A percentile compares a stretch with the other conserved stretches of the same genome.
phyloP scores from a whole-genome alignment of 306 rosid genomes.

The Luffa acutangula region DNA sequence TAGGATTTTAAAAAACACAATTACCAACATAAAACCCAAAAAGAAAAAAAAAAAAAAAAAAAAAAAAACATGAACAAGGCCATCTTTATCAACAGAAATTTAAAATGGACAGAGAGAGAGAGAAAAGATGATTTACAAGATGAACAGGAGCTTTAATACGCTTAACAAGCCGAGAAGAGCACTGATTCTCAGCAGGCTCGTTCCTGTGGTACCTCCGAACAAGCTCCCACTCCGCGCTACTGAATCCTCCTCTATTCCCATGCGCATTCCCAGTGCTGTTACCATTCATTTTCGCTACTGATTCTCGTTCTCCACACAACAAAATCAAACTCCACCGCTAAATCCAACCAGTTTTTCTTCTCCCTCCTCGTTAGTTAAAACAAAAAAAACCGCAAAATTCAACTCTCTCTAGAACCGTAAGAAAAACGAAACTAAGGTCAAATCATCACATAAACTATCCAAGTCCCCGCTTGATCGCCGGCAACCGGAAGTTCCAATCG shows the following conservation, averaged over 20 bases:
- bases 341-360: background rate
- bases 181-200: slow-evolving; percentile 15
- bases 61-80: background rate
- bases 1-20: background rate
- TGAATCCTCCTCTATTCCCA: slow-evolving; percentile 11
- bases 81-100: background rate
- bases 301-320: background rate
- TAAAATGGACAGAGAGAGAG: background rate
- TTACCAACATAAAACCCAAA: background rate
- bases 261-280: background rate
- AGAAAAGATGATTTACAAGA: slow-evolving; percentile 8
- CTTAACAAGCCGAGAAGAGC: slow-evolving; percentile 12
- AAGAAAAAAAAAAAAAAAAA: background rate
- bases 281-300: slow-evolving; percentile 2
- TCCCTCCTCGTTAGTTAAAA: background rate
- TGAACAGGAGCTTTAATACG: slow-evolving; percentile 18
- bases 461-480: background rate
- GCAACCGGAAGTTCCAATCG: slow-evolving; percentile 3
- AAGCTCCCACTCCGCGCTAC: slow-evolving; percentile 11
- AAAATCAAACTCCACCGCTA: background rate
- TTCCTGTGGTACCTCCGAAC: slow-evolving; percentile 14
- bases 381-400: background rate
- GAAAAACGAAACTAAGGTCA: background rate
- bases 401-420: background rate
- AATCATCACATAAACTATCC: background rate